phyloP scores from a whole-genome alignment of 768 basidiomycete genomes.

The Lactarius indigo region DNA sequence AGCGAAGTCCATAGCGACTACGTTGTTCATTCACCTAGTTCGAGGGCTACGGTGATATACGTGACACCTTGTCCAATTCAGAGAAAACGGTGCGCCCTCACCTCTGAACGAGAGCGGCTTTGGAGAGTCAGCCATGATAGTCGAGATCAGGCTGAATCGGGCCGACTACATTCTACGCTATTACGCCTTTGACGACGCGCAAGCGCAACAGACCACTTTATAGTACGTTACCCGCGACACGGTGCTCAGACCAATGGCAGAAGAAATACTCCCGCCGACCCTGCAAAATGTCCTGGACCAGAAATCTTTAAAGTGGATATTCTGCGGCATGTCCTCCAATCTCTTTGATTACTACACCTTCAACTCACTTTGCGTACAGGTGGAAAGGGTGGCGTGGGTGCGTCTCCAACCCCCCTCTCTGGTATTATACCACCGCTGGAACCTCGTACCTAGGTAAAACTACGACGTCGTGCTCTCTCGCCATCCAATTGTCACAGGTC shows the following conservation, averaged over 20 bases:
- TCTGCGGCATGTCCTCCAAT: constrained; percentile 70
- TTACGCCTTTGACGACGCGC: background rate
- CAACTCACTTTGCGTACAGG: constrained; percentile 44
- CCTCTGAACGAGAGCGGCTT: constrained; percentile 39
- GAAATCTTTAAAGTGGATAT: constrained; percentile 94
- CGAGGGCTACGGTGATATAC: constrained; percentile 56
- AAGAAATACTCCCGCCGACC: constrained; percentile 73
- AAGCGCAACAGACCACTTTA: background rate
- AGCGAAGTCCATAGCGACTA: constrained; percentile 85
- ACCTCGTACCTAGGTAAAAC: constrained; percentile 74
- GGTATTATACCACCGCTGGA: background rate
- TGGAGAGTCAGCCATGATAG: constrained; percentile 11
- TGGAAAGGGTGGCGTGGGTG: constrained; percentile 98
- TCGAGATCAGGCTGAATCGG: constrained; percentile 24
- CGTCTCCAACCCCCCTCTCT: constrained; percentile 31
- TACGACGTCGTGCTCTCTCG: constrained; percentile 94
- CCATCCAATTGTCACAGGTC: constrained; percentile 88
- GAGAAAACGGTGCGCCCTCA: constrained; percentile 27
- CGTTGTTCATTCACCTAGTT: constrained; percentile 85
- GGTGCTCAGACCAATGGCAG: constrained; percentile 40
- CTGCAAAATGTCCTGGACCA: constrained; percentile 96
- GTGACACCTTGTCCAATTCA: background rate
- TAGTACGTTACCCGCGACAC: constrained; percentile 17
- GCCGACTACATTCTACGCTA: constrained; percentile 7
- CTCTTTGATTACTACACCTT: constrained; percentile 19